Conservation (phyloP, 164 flowering plant genomes). For the Macadamia tetraphylla region DNA sequence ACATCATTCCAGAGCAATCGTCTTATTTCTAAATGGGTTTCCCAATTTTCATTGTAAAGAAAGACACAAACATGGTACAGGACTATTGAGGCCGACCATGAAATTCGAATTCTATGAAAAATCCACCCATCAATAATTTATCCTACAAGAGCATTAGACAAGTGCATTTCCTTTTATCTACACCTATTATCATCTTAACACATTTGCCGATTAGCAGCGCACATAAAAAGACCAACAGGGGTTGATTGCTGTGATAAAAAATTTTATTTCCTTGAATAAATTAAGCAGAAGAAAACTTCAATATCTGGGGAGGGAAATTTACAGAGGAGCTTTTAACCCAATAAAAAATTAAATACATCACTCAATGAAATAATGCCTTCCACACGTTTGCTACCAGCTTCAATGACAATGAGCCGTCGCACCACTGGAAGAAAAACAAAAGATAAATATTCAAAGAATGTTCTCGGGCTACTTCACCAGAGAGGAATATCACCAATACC, state of each 20-base stretch:
- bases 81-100: not conserved
- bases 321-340: conserved; percentile 20
- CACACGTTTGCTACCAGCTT: conserved; percentile 55
- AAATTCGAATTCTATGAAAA: not conserved
- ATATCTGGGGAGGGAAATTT: too few relatives aligned
- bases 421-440: conserved; percentile 31
- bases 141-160: too few relatives aligned
- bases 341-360: conserved; percentile 38
- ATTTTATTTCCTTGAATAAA: too few relatives aligned
- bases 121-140: too few relatives aligned
- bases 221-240: too few relatives aligned
- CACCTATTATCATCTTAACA: too few relatives aligned
- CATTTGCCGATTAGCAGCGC: too few relatives aligned
- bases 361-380: conserved; percentile 56
- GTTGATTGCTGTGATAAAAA: too few relatives aligned
- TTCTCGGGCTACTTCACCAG: not conserved
- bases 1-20: conserved; percentile 22
- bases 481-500: too few relatives aligned
- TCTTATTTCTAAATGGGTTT: conserved; percentile 16
- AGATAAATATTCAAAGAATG: not conserved
- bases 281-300: too few relatives aligned
- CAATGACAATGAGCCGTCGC: conserved; percentile 45
- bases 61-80: not conserved
- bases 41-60: not conserved
- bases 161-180: too few relatives aligned